Percentiles rank a stretch among this genome's conserved stretches.
Conservation (phyloP, 1,284 basidiomycete genomes). For the Ganoderma resinaceum region DNA sequence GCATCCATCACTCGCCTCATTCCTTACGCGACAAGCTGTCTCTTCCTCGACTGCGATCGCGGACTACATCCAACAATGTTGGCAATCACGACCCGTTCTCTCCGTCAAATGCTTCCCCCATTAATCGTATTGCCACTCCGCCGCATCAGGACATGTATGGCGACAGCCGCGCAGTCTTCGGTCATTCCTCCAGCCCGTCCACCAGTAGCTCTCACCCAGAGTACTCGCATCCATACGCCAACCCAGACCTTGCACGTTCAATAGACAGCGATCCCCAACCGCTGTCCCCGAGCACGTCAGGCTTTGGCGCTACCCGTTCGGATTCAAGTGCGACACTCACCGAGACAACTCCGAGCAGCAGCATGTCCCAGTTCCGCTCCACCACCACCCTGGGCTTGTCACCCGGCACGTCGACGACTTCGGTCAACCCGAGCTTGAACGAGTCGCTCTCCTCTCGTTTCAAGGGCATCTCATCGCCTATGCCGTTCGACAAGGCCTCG, state of each 20-base stretch:
- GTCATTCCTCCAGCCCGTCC: conserved; percentile 33
- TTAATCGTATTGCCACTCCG: conserved; percentile 37
- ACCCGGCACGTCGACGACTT: conserved; percentile 55
- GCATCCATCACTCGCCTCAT: conserved; percentile 43
- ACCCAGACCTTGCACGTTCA: conserved; percentile 62
- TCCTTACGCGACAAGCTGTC: conserved; percentile 45
- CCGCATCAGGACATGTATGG: conserved; percentile 28
- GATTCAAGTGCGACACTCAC: conserved; percentile 65
- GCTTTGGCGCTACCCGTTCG: conserved; percentile 41
- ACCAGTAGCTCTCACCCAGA: conserved; percentile 32
- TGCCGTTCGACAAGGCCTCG: conserved; percentile 38
- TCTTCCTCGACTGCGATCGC: conserved; percentile 41
- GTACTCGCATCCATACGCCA: conserved; percentile 73
- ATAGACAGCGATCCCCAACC: conserved; percentile 45
- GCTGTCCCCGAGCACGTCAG: conserved; percentile 36
- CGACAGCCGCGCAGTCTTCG: conserved; percentile 33
- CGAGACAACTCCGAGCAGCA: conserved; percentile 49
- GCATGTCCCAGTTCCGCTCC: conserved; percentile 48
- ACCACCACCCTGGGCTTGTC: conserved; percentile 49
- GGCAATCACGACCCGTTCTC: conserved; percentile 25
- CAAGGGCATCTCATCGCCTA: conserved; percentile 42
- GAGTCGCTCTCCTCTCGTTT: conserved; percentile 36
- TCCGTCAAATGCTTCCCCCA: conserved; percentile 34
- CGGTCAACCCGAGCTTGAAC: conserved; percentile 46
- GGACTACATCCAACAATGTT: conserved; percentile 40